Conservation (phyloP, 2,329 filamentous ascomycete genomes). For the Cordyceps tenuipes region DNA sequence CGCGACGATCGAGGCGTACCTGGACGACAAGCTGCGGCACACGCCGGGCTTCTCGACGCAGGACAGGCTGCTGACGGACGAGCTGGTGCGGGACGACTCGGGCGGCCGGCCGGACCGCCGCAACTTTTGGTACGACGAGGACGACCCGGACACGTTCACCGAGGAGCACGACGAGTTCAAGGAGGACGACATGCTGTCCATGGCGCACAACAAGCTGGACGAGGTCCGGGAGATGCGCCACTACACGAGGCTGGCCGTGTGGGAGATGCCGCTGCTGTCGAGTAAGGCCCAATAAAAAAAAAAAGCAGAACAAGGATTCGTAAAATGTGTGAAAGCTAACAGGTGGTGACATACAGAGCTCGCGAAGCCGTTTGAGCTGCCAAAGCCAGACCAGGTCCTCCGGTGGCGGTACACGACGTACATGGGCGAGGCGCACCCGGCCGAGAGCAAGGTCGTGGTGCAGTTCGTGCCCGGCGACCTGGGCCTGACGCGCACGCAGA, state of each 20-base stretch:
- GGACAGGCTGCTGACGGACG: constrained; percentile 24
- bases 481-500: constrained; percentile 57
- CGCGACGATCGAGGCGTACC: constrained; percentile 25
- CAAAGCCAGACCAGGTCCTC: constrained; percentile 59
- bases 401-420: constrained; percentile 97
- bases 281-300: constrained; percentile 41
- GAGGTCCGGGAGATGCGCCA: constrained; percentile 81
- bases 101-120: constrained; percentile 27
- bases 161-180: constrained; percentile 57
- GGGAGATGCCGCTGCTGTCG: constrained; percentile 88
- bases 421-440: constrained; percentile 87
- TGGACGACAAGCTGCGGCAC: constrained; percentile 21
- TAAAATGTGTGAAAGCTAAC: constrained; percentile 1
- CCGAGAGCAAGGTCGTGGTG: constrained; percentile 87
- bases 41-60: constrained; percentile 24
- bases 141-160: constrained; percentile 38
- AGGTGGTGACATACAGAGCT: constrained; percentile 49
- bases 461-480: constrained; percentile 76
- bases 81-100: constrained; percentile 23
- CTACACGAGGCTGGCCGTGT: constrained; percentile 78
- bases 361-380: constrained; percentile 70
- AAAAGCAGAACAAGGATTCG: too few species aligned
- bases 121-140: constrained; percentile 41
- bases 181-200: constrained; percentile 74
- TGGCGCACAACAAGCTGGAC: constrained; percentile 81